Conservation (phyloP, 768 basidiomycete genomes). For the Tricholoma matsutake region DNA sequence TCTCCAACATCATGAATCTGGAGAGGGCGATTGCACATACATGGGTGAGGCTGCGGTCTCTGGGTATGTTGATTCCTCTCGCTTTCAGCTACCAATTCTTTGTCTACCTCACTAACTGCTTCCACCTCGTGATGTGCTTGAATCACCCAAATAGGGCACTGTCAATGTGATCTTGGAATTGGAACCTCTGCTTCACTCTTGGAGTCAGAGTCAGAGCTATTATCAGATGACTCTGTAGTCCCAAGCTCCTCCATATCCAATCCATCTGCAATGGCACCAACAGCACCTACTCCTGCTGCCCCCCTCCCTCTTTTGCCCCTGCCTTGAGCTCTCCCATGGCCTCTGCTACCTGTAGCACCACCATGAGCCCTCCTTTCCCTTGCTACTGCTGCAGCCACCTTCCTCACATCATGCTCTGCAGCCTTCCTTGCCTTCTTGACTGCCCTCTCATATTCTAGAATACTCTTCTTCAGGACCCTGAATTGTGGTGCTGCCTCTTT, state of each 20-base stretch:
- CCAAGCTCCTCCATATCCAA: too few relatives aligned
- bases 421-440: background rate
- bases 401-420: background rate
- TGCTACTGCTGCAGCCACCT: background rate
- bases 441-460: too few relatives aligned
- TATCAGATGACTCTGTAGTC: too few relatives aligned
- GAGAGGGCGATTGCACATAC: background rate
- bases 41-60: background rate
- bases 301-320: too few relatives aligned
- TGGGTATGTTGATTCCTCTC: too few relatives aligned
- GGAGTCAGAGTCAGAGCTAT: too few relatives aligned
- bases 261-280: too few relatives aligned
- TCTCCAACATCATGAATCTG: background rate
- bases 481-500: too few relatives aligned
- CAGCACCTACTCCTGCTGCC: too few relatives aligned
- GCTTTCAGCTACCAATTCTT: background rate
- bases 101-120: background rate
- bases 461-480: too few relatives aligned
- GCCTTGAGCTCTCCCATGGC: background rate
- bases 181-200: background rate
- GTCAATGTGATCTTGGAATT: background rate
- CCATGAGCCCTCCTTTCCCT: too few relatives aligned
- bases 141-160: background rate
- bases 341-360: background rate
- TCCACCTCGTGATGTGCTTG: too few relatives aligned